Evolutionary conservation across 108 stramenopile genomes (phyloP).

Genomic region (Skeletonema costatum): DNA sequence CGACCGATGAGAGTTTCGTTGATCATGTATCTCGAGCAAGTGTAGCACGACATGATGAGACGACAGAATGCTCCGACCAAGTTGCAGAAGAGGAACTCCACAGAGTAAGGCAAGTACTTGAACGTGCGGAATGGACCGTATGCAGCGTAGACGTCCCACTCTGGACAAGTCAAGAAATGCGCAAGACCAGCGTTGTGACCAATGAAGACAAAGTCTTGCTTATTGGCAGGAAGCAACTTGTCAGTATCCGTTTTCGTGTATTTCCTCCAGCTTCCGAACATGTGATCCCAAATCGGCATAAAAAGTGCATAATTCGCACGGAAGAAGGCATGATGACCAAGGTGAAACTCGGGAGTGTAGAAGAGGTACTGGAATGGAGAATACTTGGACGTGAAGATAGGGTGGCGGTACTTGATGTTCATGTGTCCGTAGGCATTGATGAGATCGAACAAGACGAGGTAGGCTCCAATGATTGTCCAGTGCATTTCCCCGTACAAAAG

Average conservation of each 20-base stretch:
- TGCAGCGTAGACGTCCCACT: conserved; percentile 60
- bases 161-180: conserved; percentile 68
- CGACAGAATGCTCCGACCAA: conserved; percentile 40
- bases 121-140: conserved; percentile 61
- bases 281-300: conserved; percentile 73
- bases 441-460: conserved; percentile 64
- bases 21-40: conserved; percentile 62
- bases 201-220: conserved; percentile 75
- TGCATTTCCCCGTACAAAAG: conserved; percentile 42
- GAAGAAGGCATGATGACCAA: conserved; percentile 76
- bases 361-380: conserved; percentile 68
- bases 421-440: conserved; percentile 70
- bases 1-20: conserved; percentile 62
- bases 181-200: conserved; percentile 75
- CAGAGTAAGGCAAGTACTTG: conserved; percentile 50
- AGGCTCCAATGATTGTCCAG: conserved; percentile 64
- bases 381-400: conserved; percentile 61
- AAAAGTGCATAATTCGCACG: conserved; percentile 67
- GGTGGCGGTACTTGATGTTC: conserved; percentile 57
- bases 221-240: conserved; percentile 49
- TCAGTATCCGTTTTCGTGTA: conserved; percentile 60
- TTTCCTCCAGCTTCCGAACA: conserved; percentile 61
- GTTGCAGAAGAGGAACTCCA: conserved; percentile 64
- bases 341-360: conserved; percentile 77
- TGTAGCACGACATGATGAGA: conserved; percentile 51